Evolutionary conservation across 306 rosid genomes (phyloP), one percentile per base, ranked within the genome.

Genomic region (Prunus davidiana): DNA sequence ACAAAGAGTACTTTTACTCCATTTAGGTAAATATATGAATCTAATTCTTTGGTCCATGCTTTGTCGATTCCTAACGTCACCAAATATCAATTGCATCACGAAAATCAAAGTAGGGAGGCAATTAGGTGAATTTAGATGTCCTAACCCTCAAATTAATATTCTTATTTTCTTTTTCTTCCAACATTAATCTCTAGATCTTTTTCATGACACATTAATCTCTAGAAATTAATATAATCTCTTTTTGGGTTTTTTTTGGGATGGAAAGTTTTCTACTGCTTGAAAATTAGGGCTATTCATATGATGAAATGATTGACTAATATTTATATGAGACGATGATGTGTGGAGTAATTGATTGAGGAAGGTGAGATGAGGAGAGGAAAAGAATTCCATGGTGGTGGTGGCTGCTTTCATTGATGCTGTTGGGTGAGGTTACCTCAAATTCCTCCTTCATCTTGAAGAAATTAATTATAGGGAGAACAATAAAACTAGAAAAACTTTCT

Each of bases 371-470:
- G 65, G 38, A 71, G 20, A 71, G 18, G 30, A 0, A 71, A 71
- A 54, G 75, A 71, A 55, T 71, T 71, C 32, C 14, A 14, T 41
- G 55, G 25, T 55, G 32, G 52, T 55, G 22, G 60, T 38, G 57
- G 12, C 45, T 57, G 15, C 67, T 41, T 43, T 72, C 41, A 72
- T 72, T 14, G 41, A 56, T 56, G 76, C 66, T 71, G 75, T 72
- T 72, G 67, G 66, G 43, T 56, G 2, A 72, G 76, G 76, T 15
- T 41, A 38, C 66, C 66, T 72, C 76, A 57, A 24, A n/a, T 34
- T 43, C 41, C n/a, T 8, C 22, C 76, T 57, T 72, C 67, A 41
- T 57, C 18, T 20, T 4, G 25, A 72, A 72, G 67, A 41, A 57
- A 56, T 38, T 57, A 8, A 10, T n/a, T 47, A 25, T 6, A 27